phyloP scores from a whole-genome alignment of 768 basidiomycete species.

The Hydnomerulius pinastri region DNA sequence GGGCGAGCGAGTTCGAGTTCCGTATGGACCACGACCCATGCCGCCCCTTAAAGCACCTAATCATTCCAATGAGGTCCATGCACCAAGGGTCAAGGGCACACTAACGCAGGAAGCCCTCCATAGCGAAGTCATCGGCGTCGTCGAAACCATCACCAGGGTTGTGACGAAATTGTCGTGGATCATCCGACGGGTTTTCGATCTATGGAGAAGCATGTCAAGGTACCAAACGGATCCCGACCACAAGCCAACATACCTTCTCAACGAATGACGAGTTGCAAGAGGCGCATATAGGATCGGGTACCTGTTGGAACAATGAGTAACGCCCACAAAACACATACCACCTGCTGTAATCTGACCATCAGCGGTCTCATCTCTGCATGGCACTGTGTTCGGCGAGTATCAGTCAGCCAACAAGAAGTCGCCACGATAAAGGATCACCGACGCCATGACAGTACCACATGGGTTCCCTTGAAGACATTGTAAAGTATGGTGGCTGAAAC shows the following conservation, averaged over 20 bases:
- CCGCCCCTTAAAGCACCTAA: constrained; percentile 10
- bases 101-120: constrained; percentile 54
- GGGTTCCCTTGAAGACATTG: constrained; percentile 74
- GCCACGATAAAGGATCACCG: constrained; percentile 6
- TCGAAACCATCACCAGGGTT: constrained; percentile 29
- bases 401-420: constrained; percentile 6
- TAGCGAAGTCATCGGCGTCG: constrained; percentile 31
- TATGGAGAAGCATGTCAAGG: constrained; percentile 29
- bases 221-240: background rate
- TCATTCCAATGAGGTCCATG: background rate
- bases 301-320: constrained; percentile 41
- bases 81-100: constrained; percentile 1
- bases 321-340: constrained; percentile 7
- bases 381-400: constrained; percentile 52
- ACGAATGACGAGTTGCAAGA: constrained; percentile 83
- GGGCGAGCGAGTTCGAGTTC: constrained; percentile 16
- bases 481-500: constrained; percentile 6
- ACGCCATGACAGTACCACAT: constrained; percentile 83
- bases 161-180: constrained; percentile 68
- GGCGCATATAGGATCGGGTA: constrained; percentile 81
- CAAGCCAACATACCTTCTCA: constrained; percentile 56
- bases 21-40: background rate
- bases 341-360: constrained; percentile 58
- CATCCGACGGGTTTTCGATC: constrained; percentile 76
- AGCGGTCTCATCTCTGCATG: constrained; percentile 86